These are phyloP conservation scores for Melastoma candidum DNA, from an alignment of 441 rosid species.

Conservation along the genomic window DNA sequence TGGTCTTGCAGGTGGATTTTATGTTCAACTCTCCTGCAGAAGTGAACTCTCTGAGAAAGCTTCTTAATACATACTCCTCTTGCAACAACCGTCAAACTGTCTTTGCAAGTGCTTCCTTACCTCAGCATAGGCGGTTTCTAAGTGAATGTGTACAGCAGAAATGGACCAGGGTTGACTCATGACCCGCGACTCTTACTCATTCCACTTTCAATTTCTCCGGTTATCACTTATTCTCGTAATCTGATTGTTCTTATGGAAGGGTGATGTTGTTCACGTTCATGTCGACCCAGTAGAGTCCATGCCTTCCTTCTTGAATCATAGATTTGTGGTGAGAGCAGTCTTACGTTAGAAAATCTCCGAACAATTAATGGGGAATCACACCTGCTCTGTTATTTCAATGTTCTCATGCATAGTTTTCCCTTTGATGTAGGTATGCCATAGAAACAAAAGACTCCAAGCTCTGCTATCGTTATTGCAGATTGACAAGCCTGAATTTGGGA, in stretches of 20 bases:
- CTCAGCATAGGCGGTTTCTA: constrained; percentile 71
- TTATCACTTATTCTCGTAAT: constrained; percentile 3
- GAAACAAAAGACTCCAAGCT: constrained; percentile 36
- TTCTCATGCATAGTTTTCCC: constrained; percentile 8
- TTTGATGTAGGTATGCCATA: constrained; percentile 40
- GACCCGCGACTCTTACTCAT: constrained; percentile 1
- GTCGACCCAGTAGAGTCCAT: constrained; percentile 63
- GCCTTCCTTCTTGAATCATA: constrained; percentile 66
- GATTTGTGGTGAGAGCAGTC: constrained; percentile 48
- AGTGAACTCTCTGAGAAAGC: constrained; percentile 66
- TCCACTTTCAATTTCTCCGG: constrained; percentile 3
- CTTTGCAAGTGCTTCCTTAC: constrained; percentile 91
- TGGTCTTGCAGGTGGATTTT: constrained; percentile 66
- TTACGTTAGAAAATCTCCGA: neutral
- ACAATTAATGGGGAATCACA: neutral
- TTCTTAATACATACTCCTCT: constrained; percentile 69
- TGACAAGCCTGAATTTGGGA: constrained; percentile 59
- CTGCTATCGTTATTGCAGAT: constrained; percentile 47
- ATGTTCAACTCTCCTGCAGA: constrained; percentile 83
- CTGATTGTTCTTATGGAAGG: constrained; percentile 28
- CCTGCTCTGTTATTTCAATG: neutral
- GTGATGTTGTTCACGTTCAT: constrained; percentile 65
- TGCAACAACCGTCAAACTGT: constrained; percentile 64
- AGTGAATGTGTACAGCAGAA: constrained; percentile 82
- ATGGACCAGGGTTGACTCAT: constrained; percentile 68